Evolutionary conservation across 345 rosid genomes (phyloP).

Genomic region (thale cress (Arabidopsis thaliana)): DNA sequence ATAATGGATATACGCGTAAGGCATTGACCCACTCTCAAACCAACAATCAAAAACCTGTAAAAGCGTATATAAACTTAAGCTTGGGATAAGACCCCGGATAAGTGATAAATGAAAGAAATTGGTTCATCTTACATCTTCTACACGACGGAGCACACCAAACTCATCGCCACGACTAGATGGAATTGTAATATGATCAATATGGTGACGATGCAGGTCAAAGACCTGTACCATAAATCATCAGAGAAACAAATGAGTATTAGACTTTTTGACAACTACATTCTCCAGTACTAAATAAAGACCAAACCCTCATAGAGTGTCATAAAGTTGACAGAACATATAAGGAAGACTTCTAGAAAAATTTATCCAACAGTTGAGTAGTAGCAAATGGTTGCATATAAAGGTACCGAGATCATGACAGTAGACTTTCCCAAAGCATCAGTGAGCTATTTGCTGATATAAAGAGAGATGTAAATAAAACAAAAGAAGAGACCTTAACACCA

Average conservation of each 20-base stretch:
- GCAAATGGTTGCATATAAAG: slow-evolving; percentile 3
- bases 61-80: slow-evolving; percentile 11
- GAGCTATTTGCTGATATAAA: slow-evolving; percentile 7
- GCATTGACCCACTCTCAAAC: slow-evolving; percentile 99
- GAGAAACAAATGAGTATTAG: slow-evolving; percentile 30
- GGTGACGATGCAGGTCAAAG: slow-evolving; percentile 91
- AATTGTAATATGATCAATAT: slow-evolving; percentile 89
- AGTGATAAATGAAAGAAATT: slow-evolving; percentile 21
- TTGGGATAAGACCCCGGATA: slow-evolving; percentile 22
- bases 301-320: neutral
- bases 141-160: slow-evolving; percentile 85
- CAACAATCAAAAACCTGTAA: slow-evolving; percentile 98
- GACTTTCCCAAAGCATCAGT: slow-evolving; percentile 18
- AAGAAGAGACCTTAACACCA: slow-evolving; percentile 72
- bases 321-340: slow-evolving; percentile 7
- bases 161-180: slow-evolving; percentile 81
- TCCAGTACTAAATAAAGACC: slow-evolving; percentile 4
- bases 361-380: slow-evolving; percentile 12
- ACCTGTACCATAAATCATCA: slow-evolving; percentile 55
- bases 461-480: slow-evolving; percentile 8
- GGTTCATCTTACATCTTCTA: slow-evolving; percentile 76
- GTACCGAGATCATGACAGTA: slow-evolving; percentile 7
- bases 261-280: slow-evolving; percentile 17
- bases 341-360: slow-evolving; percentile 12
- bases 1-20: slow-evolving; percentile 97